Conservation (phyloP, 768 basidiomycete genomes). For the Rhodotorula toruloides region DNA sequence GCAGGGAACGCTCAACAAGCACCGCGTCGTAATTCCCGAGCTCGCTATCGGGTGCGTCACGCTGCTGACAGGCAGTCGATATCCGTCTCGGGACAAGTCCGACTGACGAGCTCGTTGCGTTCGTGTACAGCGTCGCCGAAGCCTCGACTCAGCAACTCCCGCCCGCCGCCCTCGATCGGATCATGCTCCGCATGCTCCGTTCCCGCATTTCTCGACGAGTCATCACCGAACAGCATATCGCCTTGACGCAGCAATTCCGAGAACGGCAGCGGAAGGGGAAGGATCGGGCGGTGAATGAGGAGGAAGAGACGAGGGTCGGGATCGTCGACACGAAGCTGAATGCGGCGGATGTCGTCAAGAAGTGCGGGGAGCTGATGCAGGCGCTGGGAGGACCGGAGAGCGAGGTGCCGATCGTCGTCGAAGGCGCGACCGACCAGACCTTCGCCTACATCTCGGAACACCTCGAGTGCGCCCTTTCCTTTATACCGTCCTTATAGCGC, state of each 20-base stretch:
- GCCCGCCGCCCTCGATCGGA: constrained; percentile 73
- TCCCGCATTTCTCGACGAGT: constrained; percentile 85
- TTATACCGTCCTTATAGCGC: too few relatives aligned
- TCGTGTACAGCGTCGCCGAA: constrained; percentile 70
- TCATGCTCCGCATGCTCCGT: constrained; percentile 85
- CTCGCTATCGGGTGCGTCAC: constrained; percentile 8
- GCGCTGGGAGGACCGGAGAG: constrained; percentile 41
- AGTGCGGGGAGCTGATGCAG: constrained; percentile 59
- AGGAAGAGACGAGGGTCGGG: constrained; percentile 56
- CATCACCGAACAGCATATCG: constrained; percentile 80
- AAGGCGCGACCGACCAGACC: constrained; percentile 64
- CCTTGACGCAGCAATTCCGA: constrained; percentile 61
- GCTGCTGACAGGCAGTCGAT: too few relatives aligned
- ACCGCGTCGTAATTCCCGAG: constrained; percentile 54
- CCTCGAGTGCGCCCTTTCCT: constrained; percentile 56
- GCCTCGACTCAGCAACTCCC: constrained; percentile 73
- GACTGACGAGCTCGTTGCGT: constrained; percentile 47
- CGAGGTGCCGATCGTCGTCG: constrained; percentile 60
- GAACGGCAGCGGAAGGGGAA: constrained; percentile 35
- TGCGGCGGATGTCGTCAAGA: constrained; percentile 65
- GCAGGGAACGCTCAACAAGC: constrained; percentile 60
- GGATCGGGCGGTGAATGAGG: constrained; percentile 57
- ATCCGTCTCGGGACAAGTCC: not conserved
- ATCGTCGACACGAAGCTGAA: constrained; percentile 74
- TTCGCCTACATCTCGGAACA: constrained; percentile 85